phyloP scores from a whole-genome alignment of 139 green algal genomes.

The Tetradesmus lagerheimii region DNA sequence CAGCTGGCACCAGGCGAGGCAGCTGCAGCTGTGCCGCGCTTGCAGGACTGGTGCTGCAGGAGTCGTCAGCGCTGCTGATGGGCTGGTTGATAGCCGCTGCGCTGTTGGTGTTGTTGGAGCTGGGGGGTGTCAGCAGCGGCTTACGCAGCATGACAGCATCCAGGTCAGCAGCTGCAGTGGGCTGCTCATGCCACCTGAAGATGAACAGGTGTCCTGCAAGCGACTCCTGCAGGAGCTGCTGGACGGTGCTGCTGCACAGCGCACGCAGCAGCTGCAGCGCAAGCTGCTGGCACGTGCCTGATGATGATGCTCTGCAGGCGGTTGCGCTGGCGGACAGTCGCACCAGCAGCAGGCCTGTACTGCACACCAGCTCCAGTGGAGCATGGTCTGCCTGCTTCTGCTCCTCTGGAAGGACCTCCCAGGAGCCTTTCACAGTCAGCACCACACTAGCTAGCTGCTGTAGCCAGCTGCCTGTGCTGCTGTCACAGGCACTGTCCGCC shows the following conservation, averaged over 20 bases:
- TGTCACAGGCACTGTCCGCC: not conserved
- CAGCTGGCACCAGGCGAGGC: not conserved
- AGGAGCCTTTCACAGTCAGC: slow-evolving; percentile 6
- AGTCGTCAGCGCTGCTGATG: not conserved
- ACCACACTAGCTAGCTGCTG: not conserved
- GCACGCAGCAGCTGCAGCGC: not conserved
- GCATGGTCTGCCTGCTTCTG: slow-evolving; percentile 26
- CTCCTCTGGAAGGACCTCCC: not conserved
- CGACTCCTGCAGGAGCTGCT: slow-evolving; percentile 2
- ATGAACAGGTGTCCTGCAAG: not conserved
- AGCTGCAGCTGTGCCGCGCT: not conserved
- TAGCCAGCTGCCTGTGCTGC: slow-evolving; percentile 16
- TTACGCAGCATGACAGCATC: not conserved
- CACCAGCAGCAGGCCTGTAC: slow-evolving; percentile 4
- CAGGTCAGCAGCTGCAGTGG: not conserved
- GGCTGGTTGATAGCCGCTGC: too few relatives aligned
- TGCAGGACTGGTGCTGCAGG: not conserved
- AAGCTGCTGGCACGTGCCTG: slow-evolving; percentile 17
- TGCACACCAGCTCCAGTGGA: not conserved
- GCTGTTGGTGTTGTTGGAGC: slow-evolving; percentile 5
- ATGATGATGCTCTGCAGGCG: not conserved
- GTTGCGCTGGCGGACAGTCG: not conserved
- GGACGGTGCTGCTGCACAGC: not conserved
- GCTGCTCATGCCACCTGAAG: slow-evolving; percentile 5
- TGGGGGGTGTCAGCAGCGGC: not conserved